Evolutionary conservation across 2,329 filamentous ascomycete genomes (phyloP).

Genomic region (Blastomyces silverae): DNA sequence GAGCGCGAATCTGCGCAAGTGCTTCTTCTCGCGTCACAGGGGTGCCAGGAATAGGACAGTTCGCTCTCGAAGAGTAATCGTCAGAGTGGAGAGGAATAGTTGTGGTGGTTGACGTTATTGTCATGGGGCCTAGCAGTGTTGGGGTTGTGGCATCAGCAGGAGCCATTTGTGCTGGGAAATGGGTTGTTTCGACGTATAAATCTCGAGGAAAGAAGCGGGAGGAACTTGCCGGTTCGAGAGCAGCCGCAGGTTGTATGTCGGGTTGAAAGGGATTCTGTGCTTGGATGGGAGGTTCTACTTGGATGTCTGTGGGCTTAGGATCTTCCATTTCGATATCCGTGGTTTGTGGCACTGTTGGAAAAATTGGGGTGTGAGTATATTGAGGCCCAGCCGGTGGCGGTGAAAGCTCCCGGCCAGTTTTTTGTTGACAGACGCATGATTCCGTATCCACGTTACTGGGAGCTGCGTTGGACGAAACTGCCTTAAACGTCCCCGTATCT

Average conservation of each 20-base stretch:
- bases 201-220: constrained; percentile 9
- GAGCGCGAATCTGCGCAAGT: constrained; percentile 45
- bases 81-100: constrained; percentile 32
- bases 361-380: neutral
- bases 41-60: constrained; percentile 34
- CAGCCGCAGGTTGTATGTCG: constrained; percentile 1
- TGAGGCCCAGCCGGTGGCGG: neutral
- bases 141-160: neutral
- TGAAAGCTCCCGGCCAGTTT: neutral
- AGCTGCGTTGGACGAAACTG: constrained; percentile 31
- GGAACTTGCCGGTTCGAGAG: constrained; percentile 8
- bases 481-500: constrained; percentile 40
- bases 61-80: constrained; percentile 20
- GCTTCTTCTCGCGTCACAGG: constrained; percentile 45
- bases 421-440: neutral
- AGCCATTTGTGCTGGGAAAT: constrained; percentile 4
- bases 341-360: neutral
- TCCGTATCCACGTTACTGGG: neutral
- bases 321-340: constrained; percentile 9
- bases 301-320: neutral
- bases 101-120: constrained; percentile 27
- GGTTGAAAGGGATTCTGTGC: neutral
- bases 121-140: constrained; percentile 16
- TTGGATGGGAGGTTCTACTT: neutral
- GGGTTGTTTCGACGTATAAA: constrained; percentile 9